A percentile compares a stretch with the other conserved stretches of the same genome.
Conservation (phyloP, 1,284 basidiomycete genomes). For the Heliocybe sulcata region DNA sequence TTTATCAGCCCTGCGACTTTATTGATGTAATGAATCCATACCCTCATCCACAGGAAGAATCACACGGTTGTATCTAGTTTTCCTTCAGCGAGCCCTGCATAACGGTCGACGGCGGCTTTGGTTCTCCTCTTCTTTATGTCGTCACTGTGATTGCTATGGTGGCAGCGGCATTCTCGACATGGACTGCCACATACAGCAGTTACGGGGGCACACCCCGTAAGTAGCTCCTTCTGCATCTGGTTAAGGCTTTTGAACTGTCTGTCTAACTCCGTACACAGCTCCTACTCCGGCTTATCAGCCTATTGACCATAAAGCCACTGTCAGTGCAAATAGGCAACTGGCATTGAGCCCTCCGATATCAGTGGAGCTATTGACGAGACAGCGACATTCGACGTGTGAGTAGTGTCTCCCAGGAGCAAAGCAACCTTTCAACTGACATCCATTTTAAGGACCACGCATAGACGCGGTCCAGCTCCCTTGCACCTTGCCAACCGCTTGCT, state of each 20-base stretch:
- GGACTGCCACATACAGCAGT: slow-evolving; percentile 9
- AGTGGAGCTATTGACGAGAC: slow-evolving; percentile 37
- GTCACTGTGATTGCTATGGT: slow-evolving; percentile 5
- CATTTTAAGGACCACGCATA: slow-evolving; percentile 16
- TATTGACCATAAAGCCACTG: slow-evolving; percentile 30
- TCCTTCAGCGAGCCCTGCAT: slow-evolving; percentile 35
- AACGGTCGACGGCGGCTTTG: slow-evolving; percentile 20
- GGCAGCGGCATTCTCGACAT: slow-evolving; percentile 5
- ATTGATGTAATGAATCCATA: not conserved
- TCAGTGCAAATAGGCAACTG: slow-evolving; percentile 28
- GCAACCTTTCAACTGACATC: slow-evolving; percentile 1
- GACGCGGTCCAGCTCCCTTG: slow-evolving; percentile 20
- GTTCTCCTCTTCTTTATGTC: no score
- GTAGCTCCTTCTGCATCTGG: no score
- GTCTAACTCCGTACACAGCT: slow-evolving; percentile 10
- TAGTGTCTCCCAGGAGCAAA: slow-evolving; percentile 11
- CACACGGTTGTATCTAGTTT: slow-evolving; percentile 38
- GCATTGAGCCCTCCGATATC: slow-evolving; percentile 36
- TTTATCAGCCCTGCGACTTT: not conserved
- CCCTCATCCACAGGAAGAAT: slow-evolving; percentile 30
- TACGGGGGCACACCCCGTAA: slow-evolving; percentile 5
- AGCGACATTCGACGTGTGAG: slow-evolving; percentile 27
- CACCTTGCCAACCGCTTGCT: slow-evolving; percentile 14
- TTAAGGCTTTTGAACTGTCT: no score
- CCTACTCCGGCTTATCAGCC: slow-evolving; percentile 25